Base-by-base conservation (phyloP, 768 basidiomycete genomes). In the Rhizopogon rudus region DNA sequence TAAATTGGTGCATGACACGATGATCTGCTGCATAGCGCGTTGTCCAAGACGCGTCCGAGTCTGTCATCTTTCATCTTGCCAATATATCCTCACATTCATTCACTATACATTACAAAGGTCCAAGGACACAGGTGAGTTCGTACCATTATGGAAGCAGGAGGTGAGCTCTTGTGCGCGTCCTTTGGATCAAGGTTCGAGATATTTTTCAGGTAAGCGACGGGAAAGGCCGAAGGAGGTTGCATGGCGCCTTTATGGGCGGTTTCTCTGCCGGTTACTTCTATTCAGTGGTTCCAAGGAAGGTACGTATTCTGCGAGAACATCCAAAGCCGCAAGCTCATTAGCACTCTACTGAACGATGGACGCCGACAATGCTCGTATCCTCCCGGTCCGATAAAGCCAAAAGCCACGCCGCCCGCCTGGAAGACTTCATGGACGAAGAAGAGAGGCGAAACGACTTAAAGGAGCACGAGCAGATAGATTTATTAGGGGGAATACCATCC, bases 381-480 rank as follows among this genome's bases (percentile, higher is more conserved):
- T 97, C 95, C 6, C 81, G 94, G 31, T 71, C 67, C 29, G 88
- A 91, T 42, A 82, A 93, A 46, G 82, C 82, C 44, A 87, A 86
- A 33, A 71, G 80, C 61, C 77, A 81, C 61, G 72, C 71, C 2
- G 71, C 77, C 17, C 78, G 79, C 31, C 87, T 93, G 0, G 92
- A 96, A 70, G 93, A 97, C 67, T 98, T 92, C 66, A 98, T 99
- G 97, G 97, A 99, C 72, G 97, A 98, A 42, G 97, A 99, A 43
- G 92, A 92, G 57, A 69, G 89, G 57, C 82, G 79, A 37, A 91
- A 93, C 40, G 82, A 81, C 60, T 78, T 86, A 61, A 82, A 80
- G 20, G 88, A 86, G 39, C 85, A 86, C 10, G 89, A 95, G 37
- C 81, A 89, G 60, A 87, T 87, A 79, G 83, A 88, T 60, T 71